Conservation (phyloP, 1,284 basidiomycete genomes). For the Pascua sp. region DNA sequence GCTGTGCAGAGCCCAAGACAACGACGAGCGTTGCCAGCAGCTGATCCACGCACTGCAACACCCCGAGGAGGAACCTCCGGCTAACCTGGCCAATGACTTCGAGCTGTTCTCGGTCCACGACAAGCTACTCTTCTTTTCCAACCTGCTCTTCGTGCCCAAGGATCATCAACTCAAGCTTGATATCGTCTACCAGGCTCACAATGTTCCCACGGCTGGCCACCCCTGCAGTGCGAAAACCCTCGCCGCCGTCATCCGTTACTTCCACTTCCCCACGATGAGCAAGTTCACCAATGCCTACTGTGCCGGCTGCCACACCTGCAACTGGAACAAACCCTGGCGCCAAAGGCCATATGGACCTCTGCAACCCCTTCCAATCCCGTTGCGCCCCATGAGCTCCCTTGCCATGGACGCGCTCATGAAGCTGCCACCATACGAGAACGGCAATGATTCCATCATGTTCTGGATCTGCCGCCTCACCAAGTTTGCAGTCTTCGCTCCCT, state of each 20-base stretch:
- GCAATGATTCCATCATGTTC: slow-evolving; percentile 48
- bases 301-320: slow-evolving; percentile 41
- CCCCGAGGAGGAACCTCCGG: too few relatives aligned
- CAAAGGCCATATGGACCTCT: slow-evolving; percentile 48
- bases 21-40: too few relatives aligned
- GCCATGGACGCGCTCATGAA: slow-evolving; percentile 53
- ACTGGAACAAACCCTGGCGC: slow-evolving; percentile 34
- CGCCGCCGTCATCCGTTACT: slow-evolving; percentile 21
- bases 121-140: not conserved
- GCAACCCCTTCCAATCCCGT: slow-evolving; percentile 41
- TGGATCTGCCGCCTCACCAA: slow-evolving; percentile 49
- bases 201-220: slow-evolving; percentile 44
- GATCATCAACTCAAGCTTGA: slow-evolving; percentile 1
- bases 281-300: slow-evolving; percentile 28
- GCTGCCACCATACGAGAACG: slow-evolving; percentile 47
- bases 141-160: slow-evolving; percentile 6
- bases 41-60: too few relatives aligned
- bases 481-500: not conserved
- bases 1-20: too few relatives aligned
- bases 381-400: slow-evolving; percentile 48
- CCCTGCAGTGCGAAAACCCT: slow-evolving; percentile 49
- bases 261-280: slow-evolving; percentile 25
- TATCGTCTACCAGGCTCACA: slow-evolving; percentile 19
- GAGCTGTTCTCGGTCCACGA: not conserved
- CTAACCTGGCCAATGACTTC: slow-evolving; percentile 8